Evolutionary conservation across 495 filamentous ascomycete genomes (phyloP).

Genomic region (Chaetomium fimeti): DNA sequence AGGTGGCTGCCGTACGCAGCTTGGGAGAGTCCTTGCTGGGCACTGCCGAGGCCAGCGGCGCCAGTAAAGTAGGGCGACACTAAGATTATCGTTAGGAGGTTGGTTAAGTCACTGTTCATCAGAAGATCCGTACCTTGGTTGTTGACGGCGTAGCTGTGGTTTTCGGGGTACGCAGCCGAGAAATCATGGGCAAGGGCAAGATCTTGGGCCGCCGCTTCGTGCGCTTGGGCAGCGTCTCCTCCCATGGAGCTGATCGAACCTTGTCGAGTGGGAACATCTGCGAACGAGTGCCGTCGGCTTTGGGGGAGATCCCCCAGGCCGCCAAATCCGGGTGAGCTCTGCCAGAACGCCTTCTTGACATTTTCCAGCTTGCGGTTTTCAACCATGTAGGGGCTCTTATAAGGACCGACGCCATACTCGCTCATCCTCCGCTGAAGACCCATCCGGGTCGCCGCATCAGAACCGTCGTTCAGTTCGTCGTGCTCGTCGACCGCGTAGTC

Average conservation of each 20-base stretch:
- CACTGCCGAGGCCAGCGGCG: slow-evolving; percentile 27
- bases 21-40: slow-evolving; percentile 43
- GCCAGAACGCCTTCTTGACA: slow-evolving; percentile 82
- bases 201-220: slow-evolving; percentile 45
- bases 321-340: slow-evolving; percentile 79
- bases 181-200: slow-evolving; percentile 42
- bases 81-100: slow-evolving; percentile 34
- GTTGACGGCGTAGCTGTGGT: slow-evolving; percentile 32
- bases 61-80: slow-evolving; percentile 53
- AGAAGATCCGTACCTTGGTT: slow-evolving; percentile 36
- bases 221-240: slow-evolving; percentile 51
- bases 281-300: slow-evolving; percentile 95
- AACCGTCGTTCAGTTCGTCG: slow-evolving; percentile 61
- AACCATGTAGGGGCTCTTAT: slow-evolving; percentile 55
- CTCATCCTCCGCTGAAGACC: slow-evolving; percentile 55
- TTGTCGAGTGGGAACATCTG: slow-evolving; percentile 69
- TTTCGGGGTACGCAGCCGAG: slow-evolving; percentile 35
- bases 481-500: slow-evolving; percentile 70
- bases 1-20: slow-evolving; percentile 43
- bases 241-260: slow-evolving; percentile 63
- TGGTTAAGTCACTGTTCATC: background rate
- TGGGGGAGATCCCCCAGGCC: slow-evolving; percentile 69
- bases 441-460: slow-evolving; percentile 54
- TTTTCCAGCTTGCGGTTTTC: slow-evolving; percentile 76
- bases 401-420: slow-evolving; percentile 61